Percentiles rank a stretch among this genome's conserved stretches.
Conservation (phyloP, 805 yeast species). For the Clavispora vitiphila region DNA sequence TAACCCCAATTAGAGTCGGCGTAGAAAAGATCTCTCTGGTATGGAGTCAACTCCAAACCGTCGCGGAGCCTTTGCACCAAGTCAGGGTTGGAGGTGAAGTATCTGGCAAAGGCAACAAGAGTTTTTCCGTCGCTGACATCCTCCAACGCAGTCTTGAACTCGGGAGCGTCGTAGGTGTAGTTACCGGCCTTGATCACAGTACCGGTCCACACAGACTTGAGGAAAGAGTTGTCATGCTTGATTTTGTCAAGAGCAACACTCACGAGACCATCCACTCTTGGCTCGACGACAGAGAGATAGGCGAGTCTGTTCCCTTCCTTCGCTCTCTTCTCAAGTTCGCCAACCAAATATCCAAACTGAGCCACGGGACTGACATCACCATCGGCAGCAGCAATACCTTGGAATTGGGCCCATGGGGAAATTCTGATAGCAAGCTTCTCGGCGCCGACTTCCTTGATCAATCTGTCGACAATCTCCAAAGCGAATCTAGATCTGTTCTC, state of each 20-base stretch:
- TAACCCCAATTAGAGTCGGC: conserved; percentile 27
- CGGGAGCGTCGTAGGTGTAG: conserved; percentile 10
- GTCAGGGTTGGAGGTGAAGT: conserved; percentile 43
- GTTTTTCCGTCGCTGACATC: conserved; percentile 35
- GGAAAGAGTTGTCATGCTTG: conserved; percentile 31
- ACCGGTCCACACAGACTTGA: conserved; percentile 42
- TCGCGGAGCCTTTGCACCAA: conserved; percentile 32
- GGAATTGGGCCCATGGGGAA: conserved; percentile 37
- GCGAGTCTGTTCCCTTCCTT: conserved; percentile 26
- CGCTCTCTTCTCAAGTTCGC: conserved; percentile 37
- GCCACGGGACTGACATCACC: conserved; percentile 31
- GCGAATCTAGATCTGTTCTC: conserved; percentile 52
- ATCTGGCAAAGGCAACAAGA: conserved; percentile 35
- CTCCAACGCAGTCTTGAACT: conserved; percentile 18
- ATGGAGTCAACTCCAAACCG: conserved; percentile 31
- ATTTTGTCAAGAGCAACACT: conserved; percentile 13
- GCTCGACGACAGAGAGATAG: conserved; percentile 33
- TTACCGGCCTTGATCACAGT: conserved; percentile 19
- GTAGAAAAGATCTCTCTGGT: conserved; percentile 40
- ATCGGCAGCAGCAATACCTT: conserved; percentile 29
- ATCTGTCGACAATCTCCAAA: conserved; percentile 41
- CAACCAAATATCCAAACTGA: conserved; percentile 30
- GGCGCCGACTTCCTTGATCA: neutral
- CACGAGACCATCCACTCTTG: conserved; percentile 12
- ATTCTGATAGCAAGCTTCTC: conserved; percentile 44